Evolutionary conservation across 306 rosid species (phyloP), one percentile per base, ranked within the genome.

Genomic region (Pterocarpus santalinus): DNA sequence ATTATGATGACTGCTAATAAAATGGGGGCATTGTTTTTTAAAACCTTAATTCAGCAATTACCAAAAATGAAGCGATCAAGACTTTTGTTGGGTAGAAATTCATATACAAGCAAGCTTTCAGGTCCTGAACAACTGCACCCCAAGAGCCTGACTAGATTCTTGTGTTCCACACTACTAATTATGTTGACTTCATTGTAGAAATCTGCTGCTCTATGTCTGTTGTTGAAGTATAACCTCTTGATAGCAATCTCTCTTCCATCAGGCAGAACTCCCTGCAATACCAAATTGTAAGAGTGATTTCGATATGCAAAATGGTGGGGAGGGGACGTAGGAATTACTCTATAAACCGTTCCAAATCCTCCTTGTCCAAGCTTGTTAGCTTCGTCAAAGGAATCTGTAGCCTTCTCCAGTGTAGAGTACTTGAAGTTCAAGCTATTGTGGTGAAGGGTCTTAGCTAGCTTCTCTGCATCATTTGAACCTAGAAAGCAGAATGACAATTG

Each of bases 201-300:
- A 69, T 91, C 94, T 15, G 84, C 94, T 53, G 89, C 97, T 85
- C 94, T 84, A 61, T 93, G 91, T 71, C 84, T 87, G 74, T 88
- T 93, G 90, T 93, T 90, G 65, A 76, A 91, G 81, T 87, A 91
- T 65, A 93, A 86, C 84, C 96, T 90, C 89, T 93, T 93, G 36
- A 93, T 91, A 53, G 97, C 97, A 86, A 93, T 88, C 84, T 88
- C 94, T 84, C 94, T 85, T 81, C 96, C 97, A 85, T 93, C 97
- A 13, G 88, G 43, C 67, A 82, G 64, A 73, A 83, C 82, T 35
- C 86, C 86, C 83, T 83, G 80, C 65, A 78, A 52, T 65, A 13
- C 13, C 32, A 33, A 39, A 67, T 75, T 9, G 15, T 53, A 66
- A 69, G 77, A 38, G 61, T 69, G 82, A 33, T 35, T 75, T 69